Conservation (phyloP, 163 green algal genomes). For the Volvox carteri region DNA sequence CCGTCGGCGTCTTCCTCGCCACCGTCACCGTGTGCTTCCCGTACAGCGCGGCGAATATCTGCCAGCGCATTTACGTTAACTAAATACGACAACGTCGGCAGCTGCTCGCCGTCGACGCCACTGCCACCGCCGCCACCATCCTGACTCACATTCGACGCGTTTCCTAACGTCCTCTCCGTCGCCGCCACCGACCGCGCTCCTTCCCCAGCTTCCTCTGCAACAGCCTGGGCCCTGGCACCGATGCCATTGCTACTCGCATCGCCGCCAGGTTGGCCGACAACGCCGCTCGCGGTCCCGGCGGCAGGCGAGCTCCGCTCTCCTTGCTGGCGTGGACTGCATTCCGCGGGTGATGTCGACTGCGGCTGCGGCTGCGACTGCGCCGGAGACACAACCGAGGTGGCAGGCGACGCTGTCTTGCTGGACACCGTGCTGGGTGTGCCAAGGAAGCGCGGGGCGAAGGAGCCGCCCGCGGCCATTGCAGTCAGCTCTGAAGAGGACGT, state of each 20-base stretch:
- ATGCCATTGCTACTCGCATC: not conserved
- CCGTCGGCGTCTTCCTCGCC: not conserved
- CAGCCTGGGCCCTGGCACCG: too few species aligned
- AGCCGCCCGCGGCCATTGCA: not conserved
- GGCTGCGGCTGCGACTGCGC: too few species aligned
- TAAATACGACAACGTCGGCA: slow-evolving; percentile 46
- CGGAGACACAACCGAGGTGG: too few species aligned
- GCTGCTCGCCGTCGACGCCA: not conserved
- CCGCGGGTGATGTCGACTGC: too few species aligned
- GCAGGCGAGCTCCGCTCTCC: not conserved
- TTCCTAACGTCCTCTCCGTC: not conserved
- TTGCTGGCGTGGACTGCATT: not conserved
- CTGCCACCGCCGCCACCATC: not conserved
- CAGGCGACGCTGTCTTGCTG: too few species aligned
- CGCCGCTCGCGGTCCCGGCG: not conserved
- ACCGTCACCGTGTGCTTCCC: not conserved
- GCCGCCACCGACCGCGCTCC: too few species aligned
- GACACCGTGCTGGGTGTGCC: too few species aligned
- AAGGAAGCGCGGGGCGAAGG: too few species aligned
- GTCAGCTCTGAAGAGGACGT: not conserved
- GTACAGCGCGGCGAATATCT: slow-evolving; percentile 26
- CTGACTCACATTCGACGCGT: not conserved
- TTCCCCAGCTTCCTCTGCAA: not conserved
- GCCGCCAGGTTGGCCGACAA: not conserved
- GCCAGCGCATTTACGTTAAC: not conserved